Evolutionary conservation across 1,284 basidiomycete genomes (phyloP).

Genomic region (Lignosus rhinocerotis): DNA sequence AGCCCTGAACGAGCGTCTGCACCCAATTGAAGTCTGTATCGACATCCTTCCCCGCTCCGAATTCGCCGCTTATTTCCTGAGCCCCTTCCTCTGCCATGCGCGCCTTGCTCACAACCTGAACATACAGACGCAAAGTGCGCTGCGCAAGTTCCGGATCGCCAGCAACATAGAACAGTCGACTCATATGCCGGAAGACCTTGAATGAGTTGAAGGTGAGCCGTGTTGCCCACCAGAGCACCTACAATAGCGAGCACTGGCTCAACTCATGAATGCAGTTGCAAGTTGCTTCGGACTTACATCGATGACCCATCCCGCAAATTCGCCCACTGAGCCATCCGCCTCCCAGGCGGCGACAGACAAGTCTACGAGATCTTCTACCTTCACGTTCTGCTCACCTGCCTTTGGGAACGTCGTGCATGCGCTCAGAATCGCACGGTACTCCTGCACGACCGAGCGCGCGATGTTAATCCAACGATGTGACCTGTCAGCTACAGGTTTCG

Average conservation of each 20-base stretch:
- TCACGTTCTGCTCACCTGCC: conserved; percentile 80
- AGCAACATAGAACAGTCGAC: conserved; percentile 64
- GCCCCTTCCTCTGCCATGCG: conserved; percentile 29
- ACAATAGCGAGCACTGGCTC: conserved; percentile 13
- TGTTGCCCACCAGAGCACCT: conserved; percentile 91
- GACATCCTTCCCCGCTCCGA: conserved; percentile 40
- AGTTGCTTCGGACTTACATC: conserved; percentile 51
- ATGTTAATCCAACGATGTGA: conserved; percentile 62
- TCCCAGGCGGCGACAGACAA: conserved; percentile 84
- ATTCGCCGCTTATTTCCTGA: conserved; percentile 17
- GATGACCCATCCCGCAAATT: conserved; percentile 69
- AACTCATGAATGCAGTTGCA: neutral
- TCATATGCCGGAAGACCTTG: conserved; percentile 80
- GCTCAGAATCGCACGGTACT: conserved; percentile 67
- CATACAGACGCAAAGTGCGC: conserved; percentile 78
- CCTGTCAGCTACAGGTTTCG: conserved; percentile 29
- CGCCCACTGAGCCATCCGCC: conserved; percentile 57
- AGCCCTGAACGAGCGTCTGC: conserved; percentile 69
- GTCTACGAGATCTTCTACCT: conserved; percentile 85
- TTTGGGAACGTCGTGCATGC: conserved; percentile 77
- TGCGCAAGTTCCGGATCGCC: conserved; percentile 71
- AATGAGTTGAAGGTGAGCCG: conserved; percentile 90
- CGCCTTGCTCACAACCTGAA: conserved; percentile 82
- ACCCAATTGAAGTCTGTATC: conserved; percentile 73
- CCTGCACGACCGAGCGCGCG: conserved; percentile 63